These are phyloP conservation scores for Fusarium albidum DNA, from an alignment of 2,329 filamentous ascomycete genomes.

Conservation along the genomic window DNA sequence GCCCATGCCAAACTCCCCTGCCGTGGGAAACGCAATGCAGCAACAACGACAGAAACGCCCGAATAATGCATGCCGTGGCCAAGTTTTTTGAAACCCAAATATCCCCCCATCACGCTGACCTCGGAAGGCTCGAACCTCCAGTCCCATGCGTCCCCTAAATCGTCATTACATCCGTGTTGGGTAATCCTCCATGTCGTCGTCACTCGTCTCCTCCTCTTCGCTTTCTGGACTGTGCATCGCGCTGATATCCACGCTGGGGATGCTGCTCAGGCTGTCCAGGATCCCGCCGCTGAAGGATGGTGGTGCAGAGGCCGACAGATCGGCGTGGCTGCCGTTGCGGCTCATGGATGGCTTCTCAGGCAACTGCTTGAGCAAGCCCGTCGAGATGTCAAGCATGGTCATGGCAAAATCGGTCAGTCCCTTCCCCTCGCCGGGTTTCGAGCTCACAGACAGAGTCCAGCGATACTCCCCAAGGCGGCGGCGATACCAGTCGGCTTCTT, in stretches of 20 bases:
- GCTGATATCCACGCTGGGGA: constrained; percentile 58
- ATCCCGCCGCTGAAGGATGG: constrained; percentile 46
- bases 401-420: constrained; percentile 75
- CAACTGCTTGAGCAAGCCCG: constrained; percentile 72
- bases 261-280: constrained; percentile 52
- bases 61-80: constrained; percentile 38
- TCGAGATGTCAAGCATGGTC: constrained; percentile 78
- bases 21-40: constrained; percentile 35
- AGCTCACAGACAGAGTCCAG: constrained; percentile 91
- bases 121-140: neutral
- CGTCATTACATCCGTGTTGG: constrained; percentile 30
- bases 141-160: neutral
- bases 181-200: constrained; percentile 64
- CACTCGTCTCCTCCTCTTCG: constrained; percentile 60
- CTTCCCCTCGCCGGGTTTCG: constrained; percentile 70
- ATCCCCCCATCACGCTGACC: neutral
- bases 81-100: constrained; percentile 22
- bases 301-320: constrained; percentile 51
- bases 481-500: constrained; percentile 94
- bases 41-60: constrained; percentile 41
- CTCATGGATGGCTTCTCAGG: constrained; percentile 76
- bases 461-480: constrained; percentile 86
- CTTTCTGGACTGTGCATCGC: constrained; percentile 61
- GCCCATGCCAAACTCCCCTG: constrained; percentile 41
- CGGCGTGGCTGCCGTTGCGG: constrained; percentile 58